A percentile compares a stretch with the other conserved stretches of the same genome.
Conservation (phyloP, 2,329 filamentous ascomycete genomes). For the Cladosporium sp. region DNA sequence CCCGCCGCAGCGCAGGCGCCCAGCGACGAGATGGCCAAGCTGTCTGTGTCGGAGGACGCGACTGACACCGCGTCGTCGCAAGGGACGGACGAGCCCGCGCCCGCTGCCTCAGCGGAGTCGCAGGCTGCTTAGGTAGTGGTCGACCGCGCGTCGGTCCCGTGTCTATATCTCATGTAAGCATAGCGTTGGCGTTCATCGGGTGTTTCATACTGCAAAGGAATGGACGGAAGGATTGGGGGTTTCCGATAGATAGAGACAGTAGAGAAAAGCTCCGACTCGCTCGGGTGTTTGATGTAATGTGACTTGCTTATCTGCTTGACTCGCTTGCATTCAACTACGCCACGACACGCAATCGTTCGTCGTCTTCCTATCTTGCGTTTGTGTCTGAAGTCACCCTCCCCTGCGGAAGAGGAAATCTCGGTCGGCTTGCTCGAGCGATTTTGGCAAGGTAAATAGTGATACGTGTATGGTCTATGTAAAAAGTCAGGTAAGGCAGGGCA, state of each 20-base stretch:
- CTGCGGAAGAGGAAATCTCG: no score
- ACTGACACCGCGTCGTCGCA: neutral
- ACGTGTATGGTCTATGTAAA: no score
- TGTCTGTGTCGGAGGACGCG: constrained; percentile 9
- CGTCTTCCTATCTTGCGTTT: no score
- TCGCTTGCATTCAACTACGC: no score
- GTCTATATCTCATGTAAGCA: neutral
- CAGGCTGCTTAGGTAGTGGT: neutral
- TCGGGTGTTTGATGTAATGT: no score
- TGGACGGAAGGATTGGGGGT: neutral
- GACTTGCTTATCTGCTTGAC: no score
- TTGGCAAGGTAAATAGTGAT: no score
- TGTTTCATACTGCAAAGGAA: neutral
- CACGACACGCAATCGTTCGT: no score
- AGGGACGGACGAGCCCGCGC: neutral
- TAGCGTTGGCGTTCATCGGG: neutral
- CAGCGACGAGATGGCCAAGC: constrained; percentile 10
- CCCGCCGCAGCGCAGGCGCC: neutral
- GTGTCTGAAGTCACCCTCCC: no score
- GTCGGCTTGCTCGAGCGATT: no score
- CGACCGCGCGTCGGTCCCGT: neutral
- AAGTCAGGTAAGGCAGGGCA: no score
- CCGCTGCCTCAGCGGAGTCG: neutral
- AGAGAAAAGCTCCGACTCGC: no score
- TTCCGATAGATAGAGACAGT: neutral